Base-by-base conservation (phyloP, 768 basidiomycete genomes). In the Termitomyces sp. region DNA sequence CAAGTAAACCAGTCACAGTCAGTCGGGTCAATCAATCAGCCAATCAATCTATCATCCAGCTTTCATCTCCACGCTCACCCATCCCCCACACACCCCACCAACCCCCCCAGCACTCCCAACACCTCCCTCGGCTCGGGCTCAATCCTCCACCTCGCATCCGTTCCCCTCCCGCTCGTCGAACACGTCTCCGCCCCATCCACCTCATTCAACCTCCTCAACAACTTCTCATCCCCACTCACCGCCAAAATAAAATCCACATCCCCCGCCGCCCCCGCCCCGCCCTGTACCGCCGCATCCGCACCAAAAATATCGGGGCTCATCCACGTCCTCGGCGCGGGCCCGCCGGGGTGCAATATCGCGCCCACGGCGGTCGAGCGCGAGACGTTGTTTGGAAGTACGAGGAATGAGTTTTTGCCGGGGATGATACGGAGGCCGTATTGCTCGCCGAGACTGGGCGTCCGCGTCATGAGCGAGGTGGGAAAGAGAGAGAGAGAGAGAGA, bases 391-490 rank as follows among this genome's bases (percentile, higher is more conserved):
- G 90, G 90, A 4, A 93, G 74, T 28, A 93, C 84, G 51, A 93
- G 82, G 80, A 93, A 93, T 48, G 80, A 81, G 68, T 85, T 90
- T 6, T 28, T 73, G 2, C 88, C 89, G 0, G 90, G 90, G 49
- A 93, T 88, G 64, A 92, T 92, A 22, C 90, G 84, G 9, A 93
- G 72, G 1, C 88, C 87, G 64, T 88, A 92, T 0, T 87, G 83
- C 65, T 12, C 34, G 26, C 26, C 26, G 26, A 28, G 26, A 6
- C 26, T 28, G 26, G 26, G 3, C 2, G 26, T 2, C 6, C 26
- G 2, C 26, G 26, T 28, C n/a, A 28, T 28, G 26, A 28, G 26
- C 26, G n/a, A n/a, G n/a, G n/a, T 6, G 26, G 26, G 26, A 28
- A 28, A 3, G 26, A 28, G 6, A 28, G 6, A 6, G 3, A 28